These are phyloP conservation scores for Fusarium haematococcum DNA, from an alignment of 2,329 filamentous ascomycete genomes.

Conservation along the genomic window DNA sequence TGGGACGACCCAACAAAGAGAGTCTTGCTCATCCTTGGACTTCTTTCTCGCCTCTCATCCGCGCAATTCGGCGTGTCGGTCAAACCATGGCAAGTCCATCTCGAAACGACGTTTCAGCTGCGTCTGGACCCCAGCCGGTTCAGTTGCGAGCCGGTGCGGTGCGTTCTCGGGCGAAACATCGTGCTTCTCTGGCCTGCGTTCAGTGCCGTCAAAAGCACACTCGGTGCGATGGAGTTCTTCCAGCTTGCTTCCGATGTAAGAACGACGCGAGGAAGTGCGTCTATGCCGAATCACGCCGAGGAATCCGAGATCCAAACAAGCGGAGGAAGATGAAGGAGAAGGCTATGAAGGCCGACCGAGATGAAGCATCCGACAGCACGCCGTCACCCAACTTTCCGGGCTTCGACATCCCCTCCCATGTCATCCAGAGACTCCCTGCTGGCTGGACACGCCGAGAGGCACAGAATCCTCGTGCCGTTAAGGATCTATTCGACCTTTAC, in stretches of 20 bases:
- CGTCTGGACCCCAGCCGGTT: neutral
- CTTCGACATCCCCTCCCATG: neutral
- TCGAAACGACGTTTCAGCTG: conserved; percentile 5
- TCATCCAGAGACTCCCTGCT: conserved; percentile 6
- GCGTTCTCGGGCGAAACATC: conserved; percentile 27
- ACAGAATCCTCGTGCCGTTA: neutral
- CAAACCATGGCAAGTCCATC: conserved; percentile 28
- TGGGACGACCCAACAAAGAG: conserved; percentile 16
- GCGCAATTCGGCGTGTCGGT: neutral
- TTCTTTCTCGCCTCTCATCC: neutral
- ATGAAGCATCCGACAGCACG: conserved; percentile 10
- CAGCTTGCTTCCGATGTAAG: conserved; percentile 36
- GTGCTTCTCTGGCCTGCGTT: conserved; percentile 38
- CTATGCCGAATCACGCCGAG: conserved; percentile 38
- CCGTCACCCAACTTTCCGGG: conserved; percentile 20
- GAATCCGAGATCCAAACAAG: conserved; percentile 31
- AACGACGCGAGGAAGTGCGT: conserved; percentile 24
- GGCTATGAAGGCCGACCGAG: neutral
- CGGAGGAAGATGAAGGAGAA: conserved; percentile 20
- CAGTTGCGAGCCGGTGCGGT: conserved; percentile 22
- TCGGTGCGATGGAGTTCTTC: conserved; percentile 34
- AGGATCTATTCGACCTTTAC: conserved; percentile 34
- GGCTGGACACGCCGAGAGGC: conserved; percentile 16
- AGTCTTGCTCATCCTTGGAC: neutral
- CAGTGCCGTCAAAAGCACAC: conserved; percentile 39